These are phyloP conservation scores for Fraxinus paxiana DNA, from an alignment of 305 asterid genomes.

Conservation along the genomic window DNA sequence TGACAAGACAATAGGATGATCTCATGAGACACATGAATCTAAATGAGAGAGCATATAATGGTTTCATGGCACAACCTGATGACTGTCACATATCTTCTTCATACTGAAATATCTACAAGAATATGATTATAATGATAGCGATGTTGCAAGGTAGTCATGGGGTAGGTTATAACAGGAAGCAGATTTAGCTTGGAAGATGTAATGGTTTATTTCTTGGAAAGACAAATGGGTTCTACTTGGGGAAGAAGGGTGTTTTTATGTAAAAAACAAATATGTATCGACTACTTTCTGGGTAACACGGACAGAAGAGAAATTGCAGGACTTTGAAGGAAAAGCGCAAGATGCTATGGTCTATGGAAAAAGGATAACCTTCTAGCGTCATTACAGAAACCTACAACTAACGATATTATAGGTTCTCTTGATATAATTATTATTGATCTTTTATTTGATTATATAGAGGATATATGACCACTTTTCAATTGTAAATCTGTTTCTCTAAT, in stretches of 20 bases:
- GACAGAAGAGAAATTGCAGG: background rate
- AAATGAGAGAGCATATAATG: background rate
- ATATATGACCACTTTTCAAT: background rate
- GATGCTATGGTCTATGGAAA: background rate
- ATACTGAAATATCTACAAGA: background rate
- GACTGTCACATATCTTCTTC: background rate
- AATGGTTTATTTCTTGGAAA: background rate
- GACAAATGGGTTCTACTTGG: background rate
- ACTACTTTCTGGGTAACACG: background rate
- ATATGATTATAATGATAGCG: background rate
- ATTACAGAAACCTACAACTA: background rate
- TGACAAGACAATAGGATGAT: background rate
- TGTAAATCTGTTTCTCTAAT: background rate
- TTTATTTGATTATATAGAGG: background rate
- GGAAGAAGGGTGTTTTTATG: background rate
- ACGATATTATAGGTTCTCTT: background rate
- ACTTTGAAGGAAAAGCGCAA: background rate
- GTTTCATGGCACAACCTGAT: background rate
- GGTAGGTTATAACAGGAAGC: background rate
- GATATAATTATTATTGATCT: background rate
- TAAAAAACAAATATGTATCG: background rate
- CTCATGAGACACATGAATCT: background rate
- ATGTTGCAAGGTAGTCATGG: background rate
- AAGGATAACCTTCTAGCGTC: background rate
- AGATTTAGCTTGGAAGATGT: background rate